Percentiles rank a stretch among this genome's conserved stretches.
Evolutionary conservation across 192 early-diverging fungal species (phyloP).

Genomic region (Backusella liffmaniae): DNA sequence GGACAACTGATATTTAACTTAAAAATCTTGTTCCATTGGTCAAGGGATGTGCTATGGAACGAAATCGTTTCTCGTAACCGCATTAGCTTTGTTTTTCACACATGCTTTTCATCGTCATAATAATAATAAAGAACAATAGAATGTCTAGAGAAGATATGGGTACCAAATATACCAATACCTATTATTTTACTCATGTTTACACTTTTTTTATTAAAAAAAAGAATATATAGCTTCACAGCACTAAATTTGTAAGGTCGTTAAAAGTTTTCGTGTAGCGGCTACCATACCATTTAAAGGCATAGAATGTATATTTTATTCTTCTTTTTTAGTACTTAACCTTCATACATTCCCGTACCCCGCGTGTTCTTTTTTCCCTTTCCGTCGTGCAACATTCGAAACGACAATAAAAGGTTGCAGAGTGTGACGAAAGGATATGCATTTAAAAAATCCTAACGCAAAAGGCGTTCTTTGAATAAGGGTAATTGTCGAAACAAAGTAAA

Average conservation of each 20-base stretch:
- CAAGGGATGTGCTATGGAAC: not conserved
- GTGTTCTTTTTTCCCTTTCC: slow-evolving; percentile 2
- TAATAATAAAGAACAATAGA: not conserved
- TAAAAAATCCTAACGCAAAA: not conserved
- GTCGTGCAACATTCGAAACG: not conserved
- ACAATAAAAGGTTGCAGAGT: not conserved
- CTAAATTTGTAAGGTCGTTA: not conserved
- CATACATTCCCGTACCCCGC: not conserved
- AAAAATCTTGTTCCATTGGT: not conserved
- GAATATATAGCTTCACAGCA: not conserved
- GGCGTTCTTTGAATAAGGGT: not conserved
- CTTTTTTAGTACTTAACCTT: not conserved
- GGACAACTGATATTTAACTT: not conserved
- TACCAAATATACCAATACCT: not conserved
- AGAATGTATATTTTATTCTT: not conserved
- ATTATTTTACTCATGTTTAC: not conserved
- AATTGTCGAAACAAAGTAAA: not conserved
- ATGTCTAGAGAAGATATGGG: not conserved
- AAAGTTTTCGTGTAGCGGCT: not conserved
- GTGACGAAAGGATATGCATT: not conserved
- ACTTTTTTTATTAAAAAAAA: not conserved
- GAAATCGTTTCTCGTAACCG: not conserved
- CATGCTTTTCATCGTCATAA: not conserved
- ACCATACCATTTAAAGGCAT: not conserved
- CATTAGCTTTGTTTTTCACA: not conserved